Percentiles rank a stretch among this genome's conserved stretches.
phyloP scores from a whole-genome alignment of 139 green algal species.

The Micromonas pusilla region DNA sequence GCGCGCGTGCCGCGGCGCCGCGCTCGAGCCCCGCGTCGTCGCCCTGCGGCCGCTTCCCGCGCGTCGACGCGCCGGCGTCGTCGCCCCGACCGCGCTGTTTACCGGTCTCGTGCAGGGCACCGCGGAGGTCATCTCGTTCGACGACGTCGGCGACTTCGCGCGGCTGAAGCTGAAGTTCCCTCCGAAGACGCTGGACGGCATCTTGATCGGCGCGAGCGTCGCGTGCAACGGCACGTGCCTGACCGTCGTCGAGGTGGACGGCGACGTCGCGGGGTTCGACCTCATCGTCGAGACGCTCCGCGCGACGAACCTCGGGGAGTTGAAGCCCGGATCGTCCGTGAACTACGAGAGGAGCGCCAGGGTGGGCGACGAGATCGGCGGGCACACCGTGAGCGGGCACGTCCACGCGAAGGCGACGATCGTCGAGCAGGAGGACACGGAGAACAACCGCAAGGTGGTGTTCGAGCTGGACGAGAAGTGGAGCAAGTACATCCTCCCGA shows the following conservation, averaged over 20 bases:
- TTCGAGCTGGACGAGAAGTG: conserved; percentile 57
- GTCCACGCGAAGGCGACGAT: conserved; percentile 43
- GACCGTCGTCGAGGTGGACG: conserved; percentile 51
- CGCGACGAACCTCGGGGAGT: conserved; percentile 74
- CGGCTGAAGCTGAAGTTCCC: conserved; percentile 68
- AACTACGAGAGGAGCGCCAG: conserved; percentile 72
- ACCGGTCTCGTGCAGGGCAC: conserved; percentile 86
- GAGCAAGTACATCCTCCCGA: conserved; percentile 91
- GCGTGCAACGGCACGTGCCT: conserved; percentile 92
- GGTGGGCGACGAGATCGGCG: conserved; percentile 88
- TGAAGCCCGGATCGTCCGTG: conserved; percentile 50
- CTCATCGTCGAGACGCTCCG: conserved; percentile 87
- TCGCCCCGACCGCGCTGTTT: conserved; percentile 14
- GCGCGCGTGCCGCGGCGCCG: background rate
- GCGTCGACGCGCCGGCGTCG: background rate
- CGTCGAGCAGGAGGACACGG: conserved; percentile 44
- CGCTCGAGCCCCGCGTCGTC: background rate
- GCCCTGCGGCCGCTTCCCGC: too few relatives aligned
- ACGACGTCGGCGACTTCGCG: conserved; percentile 47
- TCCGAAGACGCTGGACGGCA: conserved; percentile 6
- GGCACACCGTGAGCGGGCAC: conserved; percentile 86
- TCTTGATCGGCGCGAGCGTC: conserved; percentile 74
- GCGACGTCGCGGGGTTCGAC: conserved; percentile 57
- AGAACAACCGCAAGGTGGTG: conserved; percentile 66
- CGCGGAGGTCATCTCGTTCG: conserved; percentile 40